Conservation (phyloP, 768 basidiomycete species). For the Boletus bicolor region DNA sequence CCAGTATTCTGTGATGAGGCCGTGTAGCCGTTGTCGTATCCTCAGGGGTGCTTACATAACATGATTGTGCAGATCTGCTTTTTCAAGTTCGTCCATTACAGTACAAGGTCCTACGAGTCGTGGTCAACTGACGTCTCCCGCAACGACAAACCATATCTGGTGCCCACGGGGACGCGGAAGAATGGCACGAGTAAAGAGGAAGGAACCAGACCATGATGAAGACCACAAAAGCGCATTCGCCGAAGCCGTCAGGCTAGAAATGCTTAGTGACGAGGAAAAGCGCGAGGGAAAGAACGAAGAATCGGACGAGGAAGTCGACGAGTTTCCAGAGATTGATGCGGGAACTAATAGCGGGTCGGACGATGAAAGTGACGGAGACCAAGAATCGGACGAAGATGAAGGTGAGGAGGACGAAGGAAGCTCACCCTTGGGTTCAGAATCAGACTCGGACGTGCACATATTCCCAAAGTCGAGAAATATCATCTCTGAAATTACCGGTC, state of each 20-base stretch:
- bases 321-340: conserved; percentile 67
- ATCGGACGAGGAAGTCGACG: conserved; percentile 61
- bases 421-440: conserved; percentile 27
- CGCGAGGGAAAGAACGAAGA: conserved; percentile 29
- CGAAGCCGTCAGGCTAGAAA: conserved; percentile 54
- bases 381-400: conserved; percentile 28
- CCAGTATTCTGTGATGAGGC: not conserved
- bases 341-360: conserved; percentile 41
- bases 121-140: not conserved
- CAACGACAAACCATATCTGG: not conserved
- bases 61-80: conserved; percentile 2
- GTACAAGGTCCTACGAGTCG: not conserved
- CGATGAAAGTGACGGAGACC: conserved; percentile 34
- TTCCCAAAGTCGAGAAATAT: conserved; percentile 66
- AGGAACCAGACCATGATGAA: conserved; percentile 45
- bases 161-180: conserved; percentile 32
- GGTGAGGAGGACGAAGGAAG: conserved; percentile 39
- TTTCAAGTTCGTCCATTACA: not conserved
- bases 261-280: conserved; percentile 72
- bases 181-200: conserved; percentile 53
- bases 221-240: conserved; percentile 31
- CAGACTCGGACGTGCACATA: conserved; percentile 47
- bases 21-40: not conserved
- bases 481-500: conserved; percentile 80
- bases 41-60: conserved; percentile 19